Percentiles rank a stretch among this genome's conserved stretches.
Conservation (phyloP, 257 asterid genomes). For the Solanum pennellii region DNA sequence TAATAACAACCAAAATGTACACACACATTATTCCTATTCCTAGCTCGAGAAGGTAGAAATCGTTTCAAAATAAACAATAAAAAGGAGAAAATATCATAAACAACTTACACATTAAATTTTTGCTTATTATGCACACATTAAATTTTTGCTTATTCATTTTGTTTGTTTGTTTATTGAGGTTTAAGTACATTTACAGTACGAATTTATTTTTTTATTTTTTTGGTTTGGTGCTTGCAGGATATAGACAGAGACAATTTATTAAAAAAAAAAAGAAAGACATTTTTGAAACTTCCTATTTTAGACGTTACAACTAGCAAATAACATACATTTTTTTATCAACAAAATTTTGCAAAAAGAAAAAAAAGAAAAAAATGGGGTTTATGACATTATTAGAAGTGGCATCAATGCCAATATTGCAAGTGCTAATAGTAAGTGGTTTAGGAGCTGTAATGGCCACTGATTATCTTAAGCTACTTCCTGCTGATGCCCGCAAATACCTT, state of each 20-base stretch:
- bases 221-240: neutral
- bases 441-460: constrained; percentile 89
- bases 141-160: too few species aligned
- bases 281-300: neutral
- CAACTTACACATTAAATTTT: too few species aligned
- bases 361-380: constrained; percentile 53
- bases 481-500: constrained; percentile 49
- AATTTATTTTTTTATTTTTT: neutral
- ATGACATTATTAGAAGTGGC: constrained; percentile 64
- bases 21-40: too few species aligned
- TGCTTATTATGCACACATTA: too few species aligned
- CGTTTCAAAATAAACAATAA: too few species aligned
- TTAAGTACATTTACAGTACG: neutral
- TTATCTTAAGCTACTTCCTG: constrained; percentile 50
- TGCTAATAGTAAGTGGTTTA: constrained; percentile 43
- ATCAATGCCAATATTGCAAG: constrained; percentile 78
- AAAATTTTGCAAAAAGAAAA: neutral
- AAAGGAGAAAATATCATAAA: too few species aligned
- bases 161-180: neutral
- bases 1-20: neutral
- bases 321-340: neutral
- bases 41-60: too few species aligned
- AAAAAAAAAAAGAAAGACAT: neutral
- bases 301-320: neutral
- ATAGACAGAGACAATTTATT: neutral